Conservation (phyloP, 805 yeast genomes). For the Lachancea lanzarotensis region DNA sequence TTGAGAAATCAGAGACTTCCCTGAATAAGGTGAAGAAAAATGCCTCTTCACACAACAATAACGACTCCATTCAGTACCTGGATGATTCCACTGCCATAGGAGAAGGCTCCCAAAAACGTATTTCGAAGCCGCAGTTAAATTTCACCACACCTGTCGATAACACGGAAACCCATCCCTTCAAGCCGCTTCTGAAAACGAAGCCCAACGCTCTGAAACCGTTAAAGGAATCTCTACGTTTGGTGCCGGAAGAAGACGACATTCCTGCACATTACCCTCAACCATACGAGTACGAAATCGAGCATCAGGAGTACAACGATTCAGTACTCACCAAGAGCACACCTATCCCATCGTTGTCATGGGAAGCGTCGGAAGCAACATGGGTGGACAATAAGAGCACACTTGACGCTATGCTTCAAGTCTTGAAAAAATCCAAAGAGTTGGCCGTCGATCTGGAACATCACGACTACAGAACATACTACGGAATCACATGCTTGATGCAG, state of each 20-base stretch:
- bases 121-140: conserved; percentile 61
- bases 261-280: conserved; percentile 74
- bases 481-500: conserved; percentile 90
- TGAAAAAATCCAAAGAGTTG: conserved; percentile 50
- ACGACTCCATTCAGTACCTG: conserved; percentile 38
- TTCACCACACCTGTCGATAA: conserved; percentile 62
- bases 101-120: conserved; percentile 25
- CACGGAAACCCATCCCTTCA: conserved; percentile 63
- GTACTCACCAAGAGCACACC: conserved; percentile 45
- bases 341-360: conserved; percentile 58
- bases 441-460: conserved; percentile 97
- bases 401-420: conserved; percentile 45
- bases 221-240: conserved; percentile 43
- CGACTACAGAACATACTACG: conserved; percentile 83
- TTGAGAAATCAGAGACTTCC: conserved; percentile 71
- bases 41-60: conserved; percentile 10
- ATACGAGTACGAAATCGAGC: conserved; percentile 64
- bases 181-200: conserved; percentile 62
- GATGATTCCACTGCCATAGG: conserved; percentile 37
- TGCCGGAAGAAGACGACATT: conserved; percentile 34
- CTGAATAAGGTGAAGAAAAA: conserved; percentile 40
- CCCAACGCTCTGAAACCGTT: conserved; percentile 61
- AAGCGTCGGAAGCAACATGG: conserved; percentile 57
- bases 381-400: conserved; percentile 56
- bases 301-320: conserved; percentile 59